Evolutionary conservation across 2,329 filamentous ascomycete species (phyloP), one percentile per base, ranked within the genome.

Genomic region (Colletotrichum sp.): DNA sequence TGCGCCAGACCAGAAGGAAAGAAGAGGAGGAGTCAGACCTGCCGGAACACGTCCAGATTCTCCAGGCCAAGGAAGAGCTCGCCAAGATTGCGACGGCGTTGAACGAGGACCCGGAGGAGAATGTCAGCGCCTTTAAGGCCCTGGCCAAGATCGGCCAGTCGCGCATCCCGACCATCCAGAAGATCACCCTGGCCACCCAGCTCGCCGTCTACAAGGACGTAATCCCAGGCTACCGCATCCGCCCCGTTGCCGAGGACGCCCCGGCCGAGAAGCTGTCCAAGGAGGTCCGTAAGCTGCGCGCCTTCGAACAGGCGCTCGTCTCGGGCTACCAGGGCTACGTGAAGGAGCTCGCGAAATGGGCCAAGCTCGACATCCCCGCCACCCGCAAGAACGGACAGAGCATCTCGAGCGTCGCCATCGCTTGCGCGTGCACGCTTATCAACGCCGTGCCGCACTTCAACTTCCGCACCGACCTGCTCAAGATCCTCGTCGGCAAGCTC

Each of bases 181-280:
- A 98, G 85, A 89, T 99, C 76, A 93, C 95, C 8, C 87, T 99
- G 78, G 95, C 93, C 64, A 95, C 97, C 26, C 96, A 98, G 85
- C 90, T 97, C 83, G 92, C 96, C 1, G 92, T 99, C 15, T 99
- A 96, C 89, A 98, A 96, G 84, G 97, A 99, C 84, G 91, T 98
- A 63, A 99, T 99, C 75, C 97, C 97, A 0, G 97, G 97, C 26
- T 99, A 99, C 84, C 91, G 97, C 76, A 99, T 99, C 87, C 93
- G 97, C 22, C 94, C 95, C 2, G 87, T 95, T 6, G 89, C 90
- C 1, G 95, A 98, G 76, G 94, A 95, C 36, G 92, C 93, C 60
- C 89, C 93, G 81, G 90, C 91, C 74, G 93, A 93, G 78, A 98
- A 98, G 84, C 87, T 99, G 3, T 98, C 96, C 7, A 98, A 98